Base-by-base conservation (phyloP, 768 basidiomycete species). In the Melanogaster broomeanus region DNA sequence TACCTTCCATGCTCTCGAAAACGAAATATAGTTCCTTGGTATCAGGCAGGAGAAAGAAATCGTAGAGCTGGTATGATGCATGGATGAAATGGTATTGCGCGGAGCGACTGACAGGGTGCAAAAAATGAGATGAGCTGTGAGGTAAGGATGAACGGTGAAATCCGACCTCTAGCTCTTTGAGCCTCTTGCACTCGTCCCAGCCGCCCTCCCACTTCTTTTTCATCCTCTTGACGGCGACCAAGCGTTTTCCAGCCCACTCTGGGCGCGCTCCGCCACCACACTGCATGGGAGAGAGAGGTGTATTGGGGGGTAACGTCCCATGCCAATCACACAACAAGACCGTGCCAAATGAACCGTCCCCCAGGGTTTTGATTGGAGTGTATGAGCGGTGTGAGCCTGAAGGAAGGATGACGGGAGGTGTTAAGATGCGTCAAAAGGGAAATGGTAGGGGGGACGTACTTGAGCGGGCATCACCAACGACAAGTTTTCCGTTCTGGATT, bases 321-420 rank as follows among this genome's bases (percentile, higher is more conserved):
- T 97, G 93, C 96, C 96, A 99, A 79, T 99, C 97, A 72, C 95
- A 97, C 61, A 99, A 81, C 86, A 91, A 93, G 58, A 99, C 97
- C 4, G 94, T 98, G 45, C 97, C 97, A 66, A 99, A 98, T 6
- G 96, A 98, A 49, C 97, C 97, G 69, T 98, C 96, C 37, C 97
- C 97, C 69, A 99, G 83, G 55, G 90, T 88, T 76, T 98, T 98
- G 78, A 98, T 82, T 43, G 92, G 88, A 25, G 94, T 95, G 70
- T 95, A 99, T 18, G 88, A 87, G 62, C 94, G 87, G 51, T 83
- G 84, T 16, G 90, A 93, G 62, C 78, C 93, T 96, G 63, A 55
- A 52, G 3, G 48, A 48, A 15, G 59, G 42, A 40, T 35, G 54
- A 59, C 56, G 40, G 49, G 58, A 27, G 42, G 44, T 40, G 30